These are phyloP conservation scores for Sporobolomyces pararoseus DNA, from an alignment of 768 basidiomycete genomes.

Conservation along the genomic window DNA sequence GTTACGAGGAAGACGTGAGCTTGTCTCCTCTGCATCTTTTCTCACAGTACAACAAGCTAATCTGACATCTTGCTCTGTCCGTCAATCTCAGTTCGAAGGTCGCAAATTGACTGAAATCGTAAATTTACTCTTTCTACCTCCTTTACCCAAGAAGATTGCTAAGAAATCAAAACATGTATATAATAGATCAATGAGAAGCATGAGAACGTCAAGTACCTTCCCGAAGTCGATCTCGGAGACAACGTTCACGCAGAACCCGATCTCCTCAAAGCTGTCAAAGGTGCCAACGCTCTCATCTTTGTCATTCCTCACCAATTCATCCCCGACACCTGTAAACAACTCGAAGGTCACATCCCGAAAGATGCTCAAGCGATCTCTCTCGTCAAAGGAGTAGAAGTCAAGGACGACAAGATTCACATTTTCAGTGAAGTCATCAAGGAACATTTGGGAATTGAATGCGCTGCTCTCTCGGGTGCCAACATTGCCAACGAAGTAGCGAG, in stretches of 20 bases:
- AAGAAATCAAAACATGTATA: no score
- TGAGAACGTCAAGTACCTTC: conserved; percentile 53
- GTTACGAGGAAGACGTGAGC: conserved; percentile 53
- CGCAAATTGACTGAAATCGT: conserved; percentile 50
- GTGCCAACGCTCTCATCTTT: conserved; percentile 53
- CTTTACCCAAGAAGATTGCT: not conserved
- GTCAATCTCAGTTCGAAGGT: conserved; percentile 39
- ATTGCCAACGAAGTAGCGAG: conserved; percentile 55
- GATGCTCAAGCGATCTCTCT: conserved; percentile 52
- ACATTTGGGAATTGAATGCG: conserved; percentile 51
- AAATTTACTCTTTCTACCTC: not conserved
- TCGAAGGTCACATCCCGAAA: conserved; percentile 51
- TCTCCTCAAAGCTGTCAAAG: conserved; percentile 51
- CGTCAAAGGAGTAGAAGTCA: conserved; percentile 55
- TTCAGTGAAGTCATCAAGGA: conserved; percentile 53
- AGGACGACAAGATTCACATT: conserved; percentile 51
- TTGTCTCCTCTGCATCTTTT: conserved; percentile 42
- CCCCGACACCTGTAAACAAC: conserved; percentile 48
- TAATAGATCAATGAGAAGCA: conserved; percentile 52
- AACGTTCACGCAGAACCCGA: conserved; percentile 53
- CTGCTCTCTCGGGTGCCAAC: conserved; percentile 55
- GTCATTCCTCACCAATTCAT: conserved; percentile 57
- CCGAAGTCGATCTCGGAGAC: conserved; percentile 50
- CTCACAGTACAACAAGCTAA: no score
- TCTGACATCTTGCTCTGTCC: not conserved